These are phyloP conservation scores for Rhizopogon roseolus DNA, from an alignment of 768 basidiomycete genomes.

Conservation along the genomic window DNA sequence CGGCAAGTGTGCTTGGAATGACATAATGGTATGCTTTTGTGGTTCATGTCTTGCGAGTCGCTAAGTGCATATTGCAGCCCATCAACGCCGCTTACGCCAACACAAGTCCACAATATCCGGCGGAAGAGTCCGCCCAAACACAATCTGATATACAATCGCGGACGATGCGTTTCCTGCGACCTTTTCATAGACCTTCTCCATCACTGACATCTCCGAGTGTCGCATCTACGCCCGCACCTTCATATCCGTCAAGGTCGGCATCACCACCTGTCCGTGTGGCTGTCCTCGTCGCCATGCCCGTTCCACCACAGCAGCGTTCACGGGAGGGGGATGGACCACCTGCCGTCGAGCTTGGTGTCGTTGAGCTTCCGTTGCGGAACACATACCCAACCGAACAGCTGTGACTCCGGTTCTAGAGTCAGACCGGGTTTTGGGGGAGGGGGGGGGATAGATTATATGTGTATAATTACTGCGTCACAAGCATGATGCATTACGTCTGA, in stretches of 20 bases:
- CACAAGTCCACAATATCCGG: constrained; percentile 4
- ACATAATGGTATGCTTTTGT: constrained; percentile 20
- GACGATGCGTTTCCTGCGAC: constrained; percentile 10
- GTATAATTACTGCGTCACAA: neutral
- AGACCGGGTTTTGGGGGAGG: neutral
- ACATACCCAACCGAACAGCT: neutral
- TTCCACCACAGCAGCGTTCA: constrained; percentile 1
- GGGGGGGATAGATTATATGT: neutral
- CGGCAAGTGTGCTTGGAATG: constrained; percentile 20
- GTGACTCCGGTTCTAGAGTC: neutral
- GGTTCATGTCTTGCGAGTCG: neutral
- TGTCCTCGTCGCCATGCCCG: constrained; percentile 43
- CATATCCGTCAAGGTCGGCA: constrained; percentile 6
- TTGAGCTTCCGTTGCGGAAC: constrained; percentile 7
- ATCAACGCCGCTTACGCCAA: constrained; percentile 16
- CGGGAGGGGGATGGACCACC: constrained; percentile 23
- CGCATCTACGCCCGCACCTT: neutral
- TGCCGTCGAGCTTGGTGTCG: constrained; percentile 28
- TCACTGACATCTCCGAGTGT: constrained; percentile 6
- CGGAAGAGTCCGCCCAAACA: neutral
- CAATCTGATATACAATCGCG: constrained; percentile 5
- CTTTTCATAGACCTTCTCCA: constrained; percentile 14
- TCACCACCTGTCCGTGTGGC: constrained; percentile 30
- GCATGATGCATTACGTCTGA: neutral
- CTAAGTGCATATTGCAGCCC: constrained; percentile 13